Evolutionary conservation across 2,329 filamentous ascomycete genomes (phyloP).

Genomic region (Ustilaginoidea virens): DNA sequence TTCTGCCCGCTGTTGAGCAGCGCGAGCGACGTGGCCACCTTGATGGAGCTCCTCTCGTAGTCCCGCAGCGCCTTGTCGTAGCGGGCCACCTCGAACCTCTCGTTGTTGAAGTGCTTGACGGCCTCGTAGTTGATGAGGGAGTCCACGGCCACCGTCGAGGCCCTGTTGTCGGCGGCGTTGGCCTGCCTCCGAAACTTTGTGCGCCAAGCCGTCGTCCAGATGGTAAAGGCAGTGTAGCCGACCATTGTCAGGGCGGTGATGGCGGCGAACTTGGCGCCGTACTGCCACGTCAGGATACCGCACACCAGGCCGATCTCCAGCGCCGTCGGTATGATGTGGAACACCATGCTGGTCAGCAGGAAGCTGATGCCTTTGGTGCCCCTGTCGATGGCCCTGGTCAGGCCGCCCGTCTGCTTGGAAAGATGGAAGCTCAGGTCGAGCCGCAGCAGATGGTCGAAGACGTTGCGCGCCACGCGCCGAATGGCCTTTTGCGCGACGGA

Average conservation of each 20-base stretch:
- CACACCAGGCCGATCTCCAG: constrained; percentile 93
- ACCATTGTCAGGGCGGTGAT: constrained; percentile 87
- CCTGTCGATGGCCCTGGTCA: constrained; percentile 87
- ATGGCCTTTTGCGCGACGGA: constrained; percentile 97
- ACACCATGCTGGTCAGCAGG: constrained; percentile 92
- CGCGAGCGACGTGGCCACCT: constrained; percentile 84
- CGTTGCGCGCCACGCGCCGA: constrained; percentile 74
- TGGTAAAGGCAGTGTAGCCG: constrained; percentile 91
- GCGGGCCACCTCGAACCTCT: constrained; percentile 78
- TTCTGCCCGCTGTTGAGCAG: constrained; percentile 93
- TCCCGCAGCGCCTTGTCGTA: constrained; percentile 77
- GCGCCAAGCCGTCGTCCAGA: constrained; percentile 89
- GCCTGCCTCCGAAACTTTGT: constrained; percentile 92
- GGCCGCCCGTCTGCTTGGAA: constrained; percentile 80
- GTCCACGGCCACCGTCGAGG: constrained; percentile 88
- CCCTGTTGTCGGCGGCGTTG: constrained; percentile 91
- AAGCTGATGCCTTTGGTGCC: constrained; percentile 99
- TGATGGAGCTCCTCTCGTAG: constrained; percentile 92
- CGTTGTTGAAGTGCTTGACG: constrained; percentile 99
- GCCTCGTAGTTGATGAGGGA: constrained; percentile 98
- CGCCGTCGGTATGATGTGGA: constrained; percentile 86
- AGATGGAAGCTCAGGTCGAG: constrained; percentile 91
- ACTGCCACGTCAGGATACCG: constrained; percentile 91
- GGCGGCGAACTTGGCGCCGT: constrained; percentile 78
- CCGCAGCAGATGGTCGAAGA: constrained; percentile 78